These are phyloP conservation scores for Rhododendron vialii DNA, from an alignment of 148 eudicot genomes.

Conservation along the genomic window DNA sequence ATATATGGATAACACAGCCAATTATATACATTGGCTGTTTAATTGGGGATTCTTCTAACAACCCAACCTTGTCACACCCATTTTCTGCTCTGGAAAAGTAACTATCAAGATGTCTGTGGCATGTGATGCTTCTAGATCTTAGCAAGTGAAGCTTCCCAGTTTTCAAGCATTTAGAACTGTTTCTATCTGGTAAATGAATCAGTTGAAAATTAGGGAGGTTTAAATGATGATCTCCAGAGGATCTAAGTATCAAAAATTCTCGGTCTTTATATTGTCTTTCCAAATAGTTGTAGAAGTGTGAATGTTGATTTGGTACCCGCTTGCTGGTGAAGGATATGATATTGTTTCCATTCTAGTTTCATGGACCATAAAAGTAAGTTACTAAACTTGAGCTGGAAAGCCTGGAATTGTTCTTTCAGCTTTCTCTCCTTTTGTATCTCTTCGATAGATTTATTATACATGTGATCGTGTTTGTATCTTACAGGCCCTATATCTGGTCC, in stretches of 20 bases:
- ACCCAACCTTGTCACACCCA: neutral
- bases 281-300: neutral
- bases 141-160: neutral
- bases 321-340: neutral
- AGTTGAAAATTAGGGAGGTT: neutral
- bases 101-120: neutral
- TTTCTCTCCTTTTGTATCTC: neutral
- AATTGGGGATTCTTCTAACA: neutral
- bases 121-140: neutral
- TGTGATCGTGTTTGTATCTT: constrained; percentile 9
- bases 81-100: neutral
- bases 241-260: neutral
- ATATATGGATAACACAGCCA: neutral
- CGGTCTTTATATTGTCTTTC: neutral
- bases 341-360: neutral
- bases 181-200: neutral
- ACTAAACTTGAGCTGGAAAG: neutral
- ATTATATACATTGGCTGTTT: neutral
- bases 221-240: neutral
- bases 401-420: neutral
- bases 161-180: neutral
- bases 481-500: constrained; percentile 95
- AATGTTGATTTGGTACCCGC: neutral
- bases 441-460: neutral
- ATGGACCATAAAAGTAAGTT: neutral